Conservation (phyloP, 2,329 filamentous ascomycete species). For the Aspergillus ruber region DNA sequence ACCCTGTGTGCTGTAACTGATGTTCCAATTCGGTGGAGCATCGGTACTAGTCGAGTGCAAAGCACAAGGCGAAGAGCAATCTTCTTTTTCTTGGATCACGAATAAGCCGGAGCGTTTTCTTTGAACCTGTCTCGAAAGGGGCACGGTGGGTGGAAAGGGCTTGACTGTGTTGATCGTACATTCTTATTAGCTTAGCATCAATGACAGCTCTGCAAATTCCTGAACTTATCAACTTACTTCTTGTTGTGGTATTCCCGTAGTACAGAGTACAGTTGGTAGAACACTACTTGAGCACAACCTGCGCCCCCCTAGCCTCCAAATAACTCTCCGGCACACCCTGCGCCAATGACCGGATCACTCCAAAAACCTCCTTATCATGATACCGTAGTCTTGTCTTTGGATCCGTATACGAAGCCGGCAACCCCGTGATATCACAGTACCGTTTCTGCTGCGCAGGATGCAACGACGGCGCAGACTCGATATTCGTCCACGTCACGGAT, state of each 20-base stretch:
- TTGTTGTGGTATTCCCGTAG: background rate
- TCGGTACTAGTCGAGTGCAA: constrained; percentile 67
- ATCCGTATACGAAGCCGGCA: constrained; percentile 86
- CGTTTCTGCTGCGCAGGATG: constrained; percentile 69
- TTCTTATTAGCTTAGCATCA: background rate
- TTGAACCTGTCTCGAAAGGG: constrained; percentile 75
- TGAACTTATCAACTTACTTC: too few relatives aligned
- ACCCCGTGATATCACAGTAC: constrained; percentile 93
- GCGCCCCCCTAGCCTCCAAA: constrained; percentile 80
- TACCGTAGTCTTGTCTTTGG: constrained; percentile 92
- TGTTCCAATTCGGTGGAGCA: constrained; percentile 55
- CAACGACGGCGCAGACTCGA: constrained; percentile 86
- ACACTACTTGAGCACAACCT: constrained; percentile 77
- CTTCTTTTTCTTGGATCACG: constrained; percentile 56
- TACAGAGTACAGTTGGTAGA: background rate
- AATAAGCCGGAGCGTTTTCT: constrained; percentile 99
- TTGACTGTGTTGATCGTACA: constrained; percentile 96
- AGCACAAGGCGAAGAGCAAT: constrained; percentile 68
- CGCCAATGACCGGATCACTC: constrained; percentile 69
- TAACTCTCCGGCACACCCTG: constrained; percentile 83
- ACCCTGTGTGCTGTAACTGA: constrained; percentile 53
- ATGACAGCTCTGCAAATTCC: background rate
- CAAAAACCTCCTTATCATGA: constrained; percentile 88
- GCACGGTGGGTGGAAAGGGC: constrained; percentile 76
- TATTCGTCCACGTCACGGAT: constrained; percentile 86